Evolutionary conservation across 2,329 filamentous ascomycete species (phyloP), one percentile per base, ranked within the genome.

Genomic region (Colletotrichum spaethianum): DNA sequence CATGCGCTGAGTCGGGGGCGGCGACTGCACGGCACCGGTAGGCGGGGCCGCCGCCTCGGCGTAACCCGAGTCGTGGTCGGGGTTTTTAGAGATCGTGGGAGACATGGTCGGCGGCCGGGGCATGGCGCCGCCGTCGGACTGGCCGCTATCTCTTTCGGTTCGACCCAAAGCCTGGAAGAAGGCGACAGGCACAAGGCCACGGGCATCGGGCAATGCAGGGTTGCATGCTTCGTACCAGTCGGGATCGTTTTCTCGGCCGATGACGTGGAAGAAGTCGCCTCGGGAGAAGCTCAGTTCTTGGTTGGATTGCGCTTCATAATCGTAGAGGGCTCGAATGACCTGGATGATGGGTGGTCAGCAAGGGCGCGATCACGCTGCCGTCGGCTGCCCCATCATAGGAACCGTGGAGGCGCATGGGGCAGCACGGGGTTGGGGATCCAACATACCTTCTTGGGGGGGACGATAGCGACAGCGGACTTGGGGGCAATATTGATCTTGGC

Each of bases 181-280:
- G 70, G 93, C 91, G 70, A 98, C 96, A 9, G 96, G 96, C 55
- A 99, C 96, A 73, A 99, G 89, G 73, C 96, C 96, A 76, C 95
- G 92, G 62, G 94, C 94, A 83, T 93, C 93, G 78, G 93, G 94
- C 75, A 98, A 87, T 62, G 93, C 90, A 73, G 96, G 96, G 81
- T 99, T 99, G 87, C 95, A 98, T 67, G 96, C 96, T 84, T 98
- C 96, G 88, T 98, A 99, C 96, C 96, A 99, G 81, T 98, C 94
- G 50, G 87, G 85, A 81, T 98, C 96, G 86, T 98, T 93, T 85
- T 98, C 96, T 82, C 96, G 93, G 78, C 94, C 94, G 82, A 98
- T 96, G 75, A 99, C 96, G 86, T 98, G 96, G 82, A 99, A 96
- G 83, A 98, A 99, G 82, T 99, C 96, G 79, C 96, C 96, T 80